Percentiles rank a stretch among this genome's conserved stretches.
These are phyloP conservation scores for Echria macrotheca DNA, from an alignment of 495 filamentous ascomycete species.

Conservation along the genomic window DNA sequence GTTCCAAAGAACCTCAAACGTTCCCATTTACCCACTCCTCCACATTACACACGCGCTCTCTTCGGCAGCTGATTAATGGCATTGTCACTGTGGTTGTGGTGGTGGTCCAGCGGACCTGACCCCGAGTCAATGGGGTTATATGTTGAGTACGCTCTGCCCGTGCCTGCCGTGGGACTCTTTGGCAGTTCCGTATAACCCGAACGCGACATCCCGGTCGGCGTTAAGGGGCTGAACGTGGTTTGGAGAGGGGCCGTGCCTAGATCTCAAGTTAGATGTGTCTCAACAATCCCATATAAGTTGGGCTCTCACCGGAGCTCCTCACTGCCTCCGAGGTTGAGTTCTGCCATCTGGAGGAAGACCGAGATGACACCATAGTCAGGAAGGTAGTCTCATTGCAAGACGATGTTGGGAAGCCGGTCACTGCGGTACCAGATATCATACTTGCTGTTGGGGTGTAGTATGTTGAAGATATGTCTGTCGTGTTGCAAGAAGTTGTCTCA, in stretches of 20 bases:
- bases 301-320: background rate
- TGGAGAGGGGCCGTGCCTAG: background rate
- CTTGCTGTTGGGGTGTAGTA: too few relatives aligned
- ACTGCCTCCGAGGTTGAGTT: conserved; percentile 9
- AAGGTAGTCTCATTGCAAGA: conserved; percentile 21
- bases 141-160: background rate
- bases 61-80: too few relatives aligned
- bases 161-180: background rate
- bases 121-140: conserved; percentile 17
- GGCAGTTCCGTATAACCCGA: too few relatives aligned
- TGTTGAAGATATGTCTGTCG: background rate
- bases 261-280: background rate
- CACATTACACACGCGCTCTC: too few relatives aligned
- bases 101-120: conserved; percentile 21
- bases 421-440: too few relatives aligned
- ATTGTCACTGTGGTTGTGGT: conserved; percentile 23
- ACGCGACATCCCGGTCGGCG: too few relatives aligned
- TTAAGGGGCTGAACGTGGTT: too few relatives aligned
- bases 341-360: background rate
- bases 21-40: too few relatives aligned
- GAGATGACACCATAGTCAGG: background rate
- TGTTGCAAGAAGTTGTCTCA: conserved; percentile 13
- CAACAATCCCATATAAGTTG: background rate
- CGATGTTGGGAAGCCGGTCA: conserved; percentile 4
- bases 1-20: too few relatives aligned